Evolutionary conservation across 805 yeast species (phyloP), one percentile per base, ranked within the genome.

Genomic region (Metschnikowia continentalis): DNA sequence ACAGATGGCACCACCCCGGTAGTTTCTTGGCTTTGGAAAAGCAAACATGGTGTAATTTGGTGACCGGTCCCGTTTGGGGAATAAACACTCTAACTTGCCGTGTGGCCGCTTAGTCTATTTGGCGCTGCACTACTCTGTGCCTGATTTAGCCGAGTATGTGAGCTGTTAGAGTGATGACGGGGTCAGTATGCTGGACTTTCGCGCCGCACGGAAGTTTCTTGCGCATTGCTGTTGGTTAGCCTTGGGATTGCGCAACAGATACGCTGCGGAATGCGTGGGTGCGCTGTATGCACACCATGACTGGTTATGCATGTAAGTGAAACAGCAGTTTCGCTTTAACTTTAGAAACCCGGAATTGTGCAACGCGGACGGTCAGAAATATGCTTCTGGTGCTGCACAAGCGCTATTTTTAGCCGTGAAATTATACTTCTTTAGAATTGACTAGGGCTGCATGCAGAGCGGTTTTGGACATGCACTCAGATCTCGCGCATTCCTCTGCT

Each of bases 101-200:
- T 13, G 1, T 26, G 35, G 6, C 35, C 32, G 14, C 43, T 14
- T 23, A 23, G 19, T 15, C 30, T 39, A 8, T 15, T 6, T 11
- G n/a, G 23, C 23, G 15, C 35, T 17, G 36, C 45, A 42, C 35
- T 11, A 42, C n/a, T 22, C 6, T 32, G 45, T 42, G 45, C 32
- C 45, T 42, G 35, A 32, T 42, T 42, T 42, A 42, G 45, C 45
- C 45, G 45, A 42, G 45, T 39, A 39, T 22, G 22, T 20, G 32
- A 20, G 38, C 13, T 6, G 46, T 32, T 42, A 14, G 32, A 8
- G 26, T 8, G 46, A 33, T 33, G 46, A 42, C 32, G 38, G 46
- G 20, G 20, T 3, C 15, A 6, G 19, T 11, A 2, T 20, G 38
- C 38, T n/a, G 32, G 35, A 20, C 13, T 23, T 22, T 8, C 20